A percentile compares a stretch with the other conserved stretches of the same genome.
These are phyloP conservation scores for Diutina rugosa DNA, from an alignment of 1,139 yeast species.

Conservation along the genomic window DNA sequence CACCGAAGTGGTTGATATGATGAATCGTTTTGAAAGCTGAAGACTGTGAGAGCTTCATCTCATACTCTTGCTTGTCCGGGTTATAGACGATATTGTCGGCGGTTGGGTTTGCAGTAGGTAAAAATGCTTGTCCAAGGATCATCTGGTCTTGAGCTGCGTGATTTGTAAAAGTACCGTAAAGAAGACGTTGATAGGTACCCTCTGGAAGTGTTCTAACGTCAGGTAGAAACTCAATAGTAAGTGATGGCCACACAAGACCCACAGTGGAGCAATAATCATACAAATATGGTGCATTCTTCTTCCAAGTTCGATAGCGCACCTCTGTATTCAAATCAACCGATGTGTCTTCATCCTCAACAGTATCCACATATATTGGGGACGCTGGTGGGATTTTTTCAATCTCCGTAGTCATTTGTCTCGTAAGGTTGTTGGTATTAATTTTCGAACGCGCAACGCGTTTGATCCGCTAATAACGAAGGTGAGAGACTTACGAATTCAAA, in stretches of 20 bases:
- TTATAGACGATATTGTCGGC: constrained; percentile 12
- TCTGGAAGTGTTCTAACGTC: constrained; percentile 15
- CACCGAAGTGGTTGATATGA: constrained; percentile 29
- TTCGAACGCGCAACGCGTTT: neutral
- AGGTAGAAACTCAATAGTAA: constrained; percentile 42
- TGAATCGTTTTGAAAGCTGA: constrained; percentile 9
- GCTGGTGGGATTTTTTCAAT: neutral
- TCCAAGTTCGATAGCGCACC: constrained; percentile 34
- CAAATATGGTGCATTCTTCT: constrained; percentile 39
- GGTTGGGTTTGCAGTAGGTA: neutral
- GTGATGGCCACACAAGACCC: constrained; percentile 42
- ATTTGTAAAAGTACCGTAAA: constrained; percentile 11
- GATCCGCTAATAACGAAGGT: too few relatives aligned
- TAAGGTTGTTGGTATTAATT: neutral
- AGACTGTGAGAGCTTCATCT: constrained; percentile 10
- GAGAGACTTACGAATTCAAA: too few relatives aligned
- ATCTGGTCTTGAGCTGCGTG: neutral
- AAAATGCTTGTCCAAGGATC: neutral
- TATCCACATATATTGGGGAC: neutral
- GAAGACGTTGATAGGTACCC: constrained; percentile 1
- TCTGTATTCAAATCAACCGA: constrained; percentile 7
- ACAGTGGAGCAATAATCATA: constrained; percentile 39
- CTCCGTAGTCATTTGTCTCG: neutral
- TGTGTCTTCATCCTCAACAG: neutral
- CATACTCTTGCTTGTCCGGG: constrained; percentile 30